Conservation (phyloP, 768 basidiomycete genomes). For the Kwoniella newhampshirensis region DNA sequence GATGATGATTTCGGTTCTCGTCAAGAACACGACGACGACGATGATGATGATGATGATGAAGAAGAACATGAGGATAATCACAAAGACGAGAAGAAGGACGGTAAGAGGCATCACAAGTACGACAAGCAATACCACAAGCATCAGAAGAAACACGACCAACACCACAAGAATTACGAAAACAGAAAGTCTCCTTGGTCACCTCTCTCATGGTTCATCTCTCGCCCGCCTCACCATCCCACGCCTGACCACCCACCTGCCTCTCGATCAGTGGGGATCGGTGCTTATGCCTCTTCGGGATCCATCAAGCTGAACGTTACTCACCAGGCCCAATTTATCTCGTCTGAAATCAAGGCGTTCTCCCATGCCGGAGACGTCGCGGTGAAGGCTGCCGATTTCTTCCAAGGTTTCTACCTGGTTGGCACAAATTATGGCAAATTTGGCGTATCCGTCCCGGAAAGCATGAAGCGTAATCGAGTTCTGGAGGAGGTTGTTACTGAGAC, state of each 20-base stretch:
- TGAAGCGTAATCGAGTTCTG: conserved; percentile 32
- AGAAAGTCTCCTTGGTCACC: neutral
- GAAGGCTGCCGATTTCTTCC: conserved; percentile 22
- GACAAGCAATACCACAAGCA: conserved; percentile 18
- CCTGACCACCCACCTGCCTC: conserved; percentile 18
- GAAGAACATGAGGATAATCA: conserved; percentile 5
- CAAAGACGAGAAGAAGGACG: conserved; percentile 15
- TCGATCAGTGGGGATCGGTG: conserved; percentile 33
- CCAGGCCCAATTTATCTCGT: conserved; percentile 17
- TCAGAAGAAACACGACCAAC: conserved; percentile 8
- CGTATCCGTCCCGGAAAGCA: conserved; percentile 12
- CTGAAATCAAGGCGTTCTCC: conserved; percentile 27
- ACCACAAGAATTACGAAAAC: conserved; percentile 19
- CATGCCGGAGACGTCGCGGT: conserved; percentile 25
- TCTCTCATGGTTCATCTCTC: neutral
- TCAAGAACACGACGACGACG: conserved; percentile 9
- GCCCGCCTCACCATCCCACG: neutral
- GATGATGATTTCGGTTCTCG: conserved; percentile 5
- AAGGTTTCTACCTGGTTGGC: conserved; percentile 31
- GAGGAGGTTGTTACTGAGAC: conserved; percentile 23
- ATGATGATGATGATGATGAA: conserved; percentile 2
- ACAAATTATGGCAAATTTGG: conserved; percentile 26
- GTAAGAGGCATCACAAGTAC: conserved; percentile 14
- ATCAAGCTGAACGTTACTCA: conserved; percentile 28
- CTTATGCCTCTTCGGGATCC: conserved; percentile 28